Percentiles rank a stretch among this genome's conserved stretches.
Evolutionary conservation across 805 yeast genomes (phyloP).

Genomic region (Saturnispora galanensis): DNA sequence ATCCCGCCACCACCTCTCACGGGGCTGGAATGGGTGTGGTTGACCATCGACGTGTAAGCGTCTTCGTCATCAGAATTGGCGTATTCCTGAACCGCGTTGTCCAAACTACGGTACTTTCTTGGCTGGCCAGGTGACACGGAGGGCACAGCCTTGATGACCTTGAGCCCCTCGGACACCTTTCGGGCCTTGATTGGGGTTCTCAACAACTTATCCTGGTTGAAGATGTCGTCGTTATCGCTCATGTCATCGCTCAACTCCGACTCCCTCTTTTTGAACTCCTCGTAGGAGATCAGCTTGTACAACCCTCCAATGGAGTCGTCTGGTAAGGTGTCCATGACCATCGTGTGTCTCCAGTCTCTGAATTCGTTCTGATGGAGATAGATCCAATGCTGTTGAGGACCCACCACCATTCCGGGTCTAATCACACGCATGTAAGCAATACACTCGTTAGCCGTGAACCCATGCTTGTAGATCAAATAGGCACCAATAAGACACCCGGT

Average conservation of each 20-base stretch:
- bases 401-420: slow-evolving; percentile 99
- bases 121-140: slow-evolving; percentile 96
- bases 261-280: slow-evolving; percentile 46
- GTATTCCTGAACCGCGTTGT: slow-evolving; percentile 23
- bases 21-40: slow-evolving; percentile 12
- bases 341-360: slow-evolving; percentile 91
- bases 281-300: slow-evolving; percentile 51
- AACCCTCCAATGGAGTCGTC: slow-evolving; percentile 60
- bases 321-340: slow-evolving; percentile 64
- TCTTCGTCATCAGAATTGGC: slow-evolving; percentile 29
- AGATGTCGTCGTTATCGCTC: slow-evolving; percentile 21
- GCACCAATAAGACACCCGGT: slow-evolving; percentile 98
- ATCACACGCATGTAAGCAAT: slow-evolving; percentile 94
- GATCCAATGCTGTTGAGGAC: slow-evolving; percentile 99
- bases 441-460: slow-evolving; percentile 94
- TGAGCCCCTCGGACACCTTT: slow-evolving; percentile 57
- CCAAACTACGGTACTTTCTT: slow-evolving; percentile 47
- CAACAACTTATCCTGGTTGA: slow-evolving; percentile 30
- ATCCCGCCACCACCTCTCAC: slow-evolving; percentile 13
- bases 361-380: slow-evolving; percentile 93
- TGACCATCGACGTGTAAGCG: slow-evolving; percentile 15
- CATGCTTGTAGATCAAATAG: slow-evolving; percentile 89
- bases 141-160: slow-evolving; percentile 64
- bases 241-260: slow-evolving; percentile 17
- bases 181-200: slow-evolving; percentile 69